A percentile compares a stretch with the other conserved stretches of the same genome.
Conservation (phyloP, 75 land plant genomes). For the Larix kaempferi region DNA sequence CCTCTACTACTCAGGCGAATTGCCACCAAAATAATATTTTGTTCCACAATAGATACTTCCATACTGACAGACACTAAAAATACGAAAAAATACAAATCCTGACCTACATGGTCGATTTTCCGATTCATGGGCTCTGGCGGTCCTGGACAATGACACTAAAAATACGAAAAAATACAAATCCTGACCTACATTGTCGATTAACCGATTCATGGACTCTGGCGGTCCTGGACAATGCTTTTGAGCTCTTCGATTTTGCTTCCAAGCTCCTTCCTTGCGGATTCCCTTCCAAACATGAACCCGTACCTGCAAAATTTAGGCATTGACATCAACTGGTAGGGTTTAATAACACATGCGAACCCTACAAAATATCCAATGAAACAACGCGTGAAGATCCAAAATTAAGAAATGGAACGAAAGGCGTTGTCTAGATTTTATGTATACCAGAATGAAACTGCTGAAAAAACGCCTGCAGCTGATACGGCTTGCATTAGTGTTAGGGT, state of each 20-base stretch:
- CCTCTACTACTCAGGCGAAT: too few relatives aligned
- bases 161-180: too few relatives aligned
- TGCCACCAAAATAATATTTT: too few relatives aligned
- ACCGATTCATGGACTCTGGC: not conserved
- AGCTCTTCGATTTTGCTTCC: constrained; percentile 57
- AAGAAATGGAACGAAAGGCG: not conserved
- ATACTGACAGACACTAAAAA: too few relatives aligned
- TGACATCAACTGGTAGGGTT: not conserved
- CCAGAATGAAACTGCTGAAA: constrained; percentile 73
- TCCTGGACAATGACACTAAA: too few relatives aligned
- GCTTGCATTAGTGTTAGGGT: constrained; percentile 48
- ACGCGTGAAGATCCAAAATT: not conserved
- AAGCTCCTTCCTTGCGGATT: constrained; percentile 79
- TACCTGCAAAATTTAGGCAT: constrained; percentile 40
- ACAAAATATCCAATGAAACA: not conserved
- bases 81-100: too few relatives aligned
- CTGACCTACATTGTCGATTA: too few relatives aligned
- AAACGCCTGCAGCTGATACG: constrained; percentile 44
- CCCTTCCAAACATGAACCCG: constrained; percentile 87
- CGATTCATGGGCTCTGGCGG: too few relatives aligned
- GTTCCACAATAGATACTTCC: too few relatives aligned
- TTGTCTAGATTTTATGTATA: constrained; percentile 5
- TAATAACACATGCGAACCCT: not conserved
- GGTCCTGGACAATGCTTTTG: constrained; percentile 11
- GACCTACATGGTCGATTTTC: too few relatives aligned